These are phyloP conservation scores for Yamadazyma sp. DNA, from an alignment of 1,139 yeast genomes.

Conservation along the genomic window DNA sequence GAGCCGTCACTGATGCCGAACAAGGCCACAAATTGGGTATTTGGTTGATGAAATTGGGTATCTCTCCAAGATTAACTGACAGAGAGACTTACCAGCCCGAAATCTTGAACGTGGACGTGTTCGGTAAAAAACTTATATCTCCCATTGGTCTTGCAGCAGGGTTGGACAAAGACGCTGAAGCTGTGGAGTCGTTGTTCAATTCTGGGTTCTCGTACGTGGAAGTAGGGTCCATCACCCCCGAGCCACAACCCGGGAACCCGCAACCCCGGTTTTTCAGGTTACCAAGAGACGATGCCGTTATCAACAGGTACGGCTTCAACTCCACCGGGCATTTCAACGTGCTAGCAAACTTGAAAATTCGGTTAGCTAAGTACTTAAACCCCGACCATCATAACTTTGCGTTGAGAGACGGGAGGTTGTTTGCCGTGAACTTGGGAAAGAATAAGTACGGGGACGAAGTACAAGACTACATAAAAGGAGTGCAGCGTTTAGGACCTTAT, in stretches of 20 bases:
- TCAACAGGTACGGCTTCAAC: constrained; percentile 92
- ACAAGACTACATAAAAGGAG: constrained; percentile 82
- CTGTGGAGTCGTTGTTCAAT: constrained; percentile 77
- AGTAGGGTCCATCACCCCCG: constrained; percentile 90
- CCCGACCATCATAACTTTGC: constrained; percentile 54
- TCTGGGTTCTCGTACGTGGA: constrained; percentile 89
- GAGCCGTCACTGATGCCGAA: constrained; percentile 79
- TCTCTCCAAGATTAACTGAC: constrained; percentile 60
- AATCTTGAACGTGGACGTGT: constrained; percentile 57
- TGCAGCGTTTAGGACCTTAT: constrained; percentile 71
- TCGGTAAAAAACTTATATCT: constrained; percentile 61
- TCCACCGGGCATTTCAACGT: constrained; percentile 85
- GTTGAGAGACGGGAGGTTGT: constrained; percentile 60
- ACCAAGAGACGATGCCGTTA: constrained; percentile 83
- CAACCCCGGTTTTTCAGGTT: constrained; percentile 86
- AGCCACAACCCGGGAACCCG: constrained; percentile 93
- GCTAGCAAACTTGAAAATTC: constrained; percentile 58
- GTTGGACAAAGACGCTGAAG: constrained; percentile 90
- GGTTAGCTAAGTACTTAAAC: constrained; percentile 49
- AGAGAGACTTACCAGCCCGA: constrained; percentile 41
- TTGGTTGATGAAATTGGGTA: constrained; percentile 63
- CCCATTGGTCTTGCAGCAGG: constrained; percentile 98
- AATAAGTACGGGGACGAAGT: constrained; percentile 91
- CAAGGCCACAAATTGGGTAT: constrained; percentile 80
- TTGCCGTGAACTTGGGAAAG: constrained; percentile 87